Evolutionary conservation across 371 early-diverging fungal species (phyloP), one percentile per base, ranked within the genome.

Genomic region (Amoeboaphelidium protococcarum): DNA sequence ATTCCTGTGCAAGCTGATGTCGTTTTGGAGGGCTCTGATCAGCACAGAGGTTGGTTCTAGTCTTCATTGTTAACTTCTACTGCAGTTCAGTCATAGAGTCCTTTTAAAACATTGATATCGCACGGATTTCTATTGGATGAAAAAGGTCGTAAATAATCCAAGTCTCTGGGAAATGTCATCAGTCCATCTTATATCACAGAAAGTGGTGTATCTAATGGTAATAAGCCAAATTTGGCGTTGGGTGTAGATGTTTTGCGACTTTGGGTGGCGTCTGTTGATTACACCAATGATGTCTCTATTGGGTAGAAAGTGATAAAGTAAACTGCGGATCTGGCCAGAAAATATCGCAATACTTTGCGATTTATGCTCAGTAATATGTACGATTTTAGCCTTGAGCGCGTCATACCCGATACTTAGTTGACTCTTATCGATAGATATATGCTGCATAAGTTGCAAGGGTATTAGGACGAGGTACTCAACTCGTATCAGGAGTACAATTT

Each of bases 11-110:
- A 57, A 19, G 84, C 90, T 0, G 91, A 90, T 58, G 69, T 89
- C 40, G 90, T 88, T 60, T 63, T 81, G 0, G 90, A 87, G 60
- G 95, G 95, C 6, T 74, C 79, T 48, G 92, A 94, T 58, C 95
- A 94, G 58, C 87, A 89, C 56, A 68, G 95, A 45, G 95, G 92
- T 13, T 94, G 95, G 95, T 94, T 94, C 63, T 89, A 91, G 55
- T 88, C 89, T 2, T 81, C 90, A 0, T 66, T 90, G 42, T 65
- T 90, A 40, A 82, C 88, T 12, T 78, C 82, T 6, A 74, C 81
- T 26, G 82, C 87, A 3, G 57, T 78, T 13, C 74, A 72, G 25
- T 73, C 75, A 3, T 69, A 74, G 41, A 67, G 80, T 0, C 88
- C 92, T 2, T 91, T 77, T 60, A 69, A 71, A 23, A 74, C 79